phyloP scores from a whole-genome alignment of 306 rosid genomes.

The Datisca glomerata region DNA sequence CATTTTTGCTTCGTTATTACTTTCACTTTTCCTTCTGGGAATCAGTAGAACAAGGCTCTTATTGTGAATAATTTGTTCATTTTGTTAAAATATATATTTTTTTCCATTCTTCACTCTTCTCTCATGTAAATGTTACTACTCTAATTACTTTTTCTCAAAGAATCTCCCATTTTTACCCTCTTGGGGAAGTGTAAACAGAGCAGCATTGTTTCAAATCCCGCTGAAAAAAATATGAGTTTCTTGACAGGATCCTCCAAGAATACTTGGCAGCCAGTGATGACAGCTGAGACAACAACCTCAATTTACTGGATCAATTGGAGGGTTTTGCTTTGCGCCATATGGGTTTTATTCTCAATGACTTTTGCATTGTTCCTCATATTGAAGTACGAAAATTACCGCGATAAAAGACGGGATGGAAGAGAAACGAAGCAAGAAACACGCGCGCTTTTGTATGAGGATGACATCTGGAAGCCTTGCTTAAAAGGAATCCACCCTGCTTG shows the following conservation, averaged over 20 bases:
- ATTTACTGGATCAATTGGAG: conserved; percentile 94
- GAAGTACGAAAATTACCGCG: conserved; percentile 41
- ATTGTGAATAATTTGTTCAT: background rate
- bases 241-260: conserved; percentile 44
- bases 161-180: conserved; percentile 5
- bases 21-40: background rate
- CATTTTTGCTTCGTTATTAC: background rate
- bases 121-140: background rate
- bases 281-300: conserved; percentile 52
- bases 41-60: background rate
- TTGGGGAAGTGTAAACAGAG: background rate
- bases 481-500: conserved; percentile 87
- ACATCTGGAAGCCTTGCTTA: conserved; percentile 88
- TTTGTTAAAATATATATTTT: background rate
- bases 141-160: background rate
- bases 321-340: conserved; percentile 52
- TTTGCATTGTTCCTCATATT: conserved; percentile 34
- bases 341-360: conserved; percentile 39
- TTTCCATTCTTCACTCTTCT: conserved; percentile 9
- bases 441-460: conserved; percentile 63
- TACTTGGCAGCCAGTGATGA: conserved; percentile 71
- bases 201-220: conserved; percentile 2
- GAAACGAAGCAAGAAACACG: conserved; percentile 29
- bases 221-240: conserved; percentile 37
- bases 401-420: conserved; percentile 10